Base-by-base conservation (phyloP, 2,329 filamentous ascomycete species). In the Aaosphaeria arxii region DNA sequence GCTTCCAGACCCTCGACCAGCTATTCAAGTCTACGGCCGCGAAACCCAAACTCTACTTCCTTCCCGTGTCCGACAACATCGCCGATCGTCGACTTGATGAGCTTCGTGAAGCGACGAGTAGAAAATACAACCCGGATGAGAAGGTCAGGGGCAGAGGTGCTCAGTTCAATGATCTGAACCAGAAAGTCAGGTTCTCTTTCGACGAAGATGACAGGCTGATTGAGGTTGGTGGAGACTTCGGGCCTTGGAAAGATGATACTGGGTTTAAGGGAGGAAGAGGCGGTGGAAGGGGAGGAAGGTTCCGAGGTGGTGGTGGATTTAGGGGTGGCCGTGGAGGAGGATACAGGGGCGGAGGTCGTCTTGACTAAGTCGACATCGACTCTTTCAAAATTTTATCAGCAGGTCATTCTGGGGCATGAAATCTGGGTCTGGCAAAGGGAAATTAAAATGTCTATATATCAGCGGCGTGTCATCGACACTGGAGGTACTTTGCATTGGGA, bases 11-110 rank as follows among this genome's bases (percentile, higher is more conserved):
- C 0, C 72, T 87, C 5, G 82, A 86, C 56, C 74, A 81, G 32
- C 74, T 83, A 9, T 87, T 87, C 66, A 66, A 70, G 40, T 82
- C 75, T 13, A 87, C 85, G 0, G 73, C 72, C 2, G 70, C 82
- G 0, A 86, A 86, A 59, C 85, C 85, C 1, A 81, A 82, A 53
- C 69, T 88, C 11, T 87, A 87, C 67, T 87, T 76, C 67, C 74
- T 81, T 40, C 83, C 87, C 2, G 88, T 90, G 0, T 67, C 82
- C 0, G 77, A 83, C 5, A 80, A 84, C 0, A 72, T 91, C 5
- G 86, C 81, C 1, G 76, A 81, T 11, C 77, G 79, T 41, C 83
- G 92, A 9, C 72, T 91, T 4, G 82, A 85, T 48, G 76, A 76
- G 44, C 74, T 88, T 11, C 75, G 79, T 11, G 62, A 69, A 5